These are phyloP conservation scores for Tranzscheliella williamsii DNA, from an alignment of 1,284 basidiomycete species.

Conservation along the genomic window DNA sequence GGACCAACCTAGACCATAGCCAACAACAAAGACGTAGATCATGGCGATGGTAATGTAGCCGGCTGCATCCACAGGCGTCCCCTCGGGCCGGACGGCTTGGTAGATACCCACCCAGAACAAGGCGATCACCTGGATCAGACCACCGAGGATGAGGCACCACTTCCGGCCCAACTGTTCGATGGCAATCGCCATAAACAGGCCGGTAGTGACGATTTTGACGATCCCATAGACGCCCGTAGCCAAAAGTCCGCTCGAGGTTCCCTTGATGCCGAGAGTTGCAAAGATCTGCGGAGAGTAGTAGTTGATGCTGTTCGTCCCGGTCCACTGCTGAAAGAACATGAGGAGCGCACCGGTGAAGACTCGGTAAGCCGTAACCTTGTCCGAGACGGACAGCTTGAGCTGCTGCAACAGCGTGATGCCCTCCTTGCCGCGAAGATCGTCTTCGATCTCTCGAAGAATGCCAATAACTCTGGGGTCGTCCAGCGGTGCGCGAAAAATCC, in stretches of 20 bases:
- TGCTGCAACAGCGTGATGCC: constrained; percentile 48
- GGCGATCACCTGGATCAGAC: constrained; percentile 28
- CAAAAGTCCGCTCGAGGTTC: constrained; percentile 32
- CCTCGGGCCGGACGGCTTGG: constrained; percentile 24
- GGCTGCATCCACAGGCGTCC: constrained; percentile 21
- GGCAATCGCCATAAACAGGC: constrained; percentile 25
- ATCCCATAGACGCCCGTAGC: constrained; percentile 41
- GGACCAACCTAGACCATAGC: constrained; percentile 34
- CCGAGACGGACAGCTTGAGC: constrained; percentile 62
- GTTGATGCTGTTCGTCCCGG: constrained; percentile 40
- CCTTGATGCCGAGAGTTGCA: constrained; percentile 49
- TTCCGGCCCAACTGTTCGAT: constrained; percentile 43
- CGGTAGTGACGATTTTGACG: constrained; percentile 37
- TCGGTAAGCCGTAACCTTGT: constrained; percentile 59
- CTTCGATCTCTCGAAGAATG: constrained; percentile 31
- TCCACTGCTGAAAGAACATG: constrained; percentile 51
- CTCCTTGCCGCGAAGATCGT: constrained; percentile 48
- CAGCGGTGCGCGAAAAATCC: constrained; percentile 8
- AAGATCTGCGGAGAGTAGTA: constrained; percentile 47
- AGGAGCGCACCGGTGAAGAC: constrained; percentile 45
- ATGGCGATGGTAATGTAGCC: constrained; percentile 35
- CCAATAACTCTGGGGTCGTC: constrained; percentile 18
- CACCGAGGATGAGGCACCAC: constrained; percentile 37
- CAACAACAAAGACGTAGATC: constrained; percentile 34
- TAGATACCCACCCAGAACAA: constrained; percentile 39